Conservation (phyloP, 2,329 filamentous ascomycete species). For the Penicillium sp. region DNA sequence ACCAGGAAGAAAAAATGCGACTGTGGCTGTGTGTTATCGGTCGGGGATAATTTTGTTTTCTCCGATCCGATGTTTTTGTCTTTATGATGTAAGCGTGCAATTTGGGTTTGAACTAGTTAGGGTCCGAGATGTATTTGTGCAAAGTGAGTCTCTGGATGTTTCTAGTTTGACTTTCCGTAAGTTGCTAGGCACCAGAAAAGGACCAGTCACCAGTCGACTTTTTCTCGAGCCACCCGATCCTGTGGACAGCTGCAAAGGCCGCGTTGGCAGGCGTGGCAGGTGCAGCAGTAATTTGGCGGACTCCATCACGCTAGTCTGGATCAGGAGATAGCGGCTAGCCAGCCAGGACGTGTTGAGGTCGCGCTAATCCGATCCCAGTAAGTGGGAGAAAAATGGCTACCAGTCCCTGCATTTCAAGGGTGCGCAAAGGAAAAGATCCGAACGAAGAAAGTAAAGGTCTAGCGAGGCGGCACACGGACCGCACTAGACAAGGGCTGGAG, state of each 20-base stretch:
- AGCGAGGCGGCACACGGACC: conserved; percentile 1
- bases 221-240: conserved; percentile 6
- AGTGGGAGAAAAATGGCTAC: conserved; percentile 14
- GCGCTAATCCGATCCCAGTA: conserved; percentile 9
- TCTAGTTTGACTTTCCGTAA: background rate
- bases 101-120: background rate
- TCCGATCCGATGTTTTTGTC: background rate
- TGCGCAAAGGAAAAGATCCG: background rate
- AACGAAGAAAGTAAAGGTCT: conserved; percentile 6
- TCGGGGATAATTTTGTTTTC: background rate
- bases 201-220: background rate
- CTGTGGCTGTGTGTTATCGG: conserved; percentile 15
- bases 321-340: background rate
- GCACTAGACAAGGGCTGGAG: conserved; percentile 8
- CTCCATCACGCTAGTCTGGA: conserved; percentile 12
- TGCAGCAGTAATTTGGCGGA: conserved; percentile 2
- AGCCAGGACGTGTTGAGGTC: conserved; percentile 4
- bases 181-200: background rate
- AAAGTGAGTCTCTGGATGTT: background rate
- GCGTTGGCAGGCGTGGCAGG: conserved; percentile 17
- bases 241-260: conserved; percentile 7
- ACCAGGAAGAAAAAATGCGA: conserved; percentile 1
- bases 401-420: conserved; percentile 19
- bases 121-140: background rate
- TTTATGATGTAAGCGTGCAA: background rate